Evolutionary conservation across 768 basidiomycete genomes (phyloP).

Genomic region (Amanita polypyramis): DNA sequence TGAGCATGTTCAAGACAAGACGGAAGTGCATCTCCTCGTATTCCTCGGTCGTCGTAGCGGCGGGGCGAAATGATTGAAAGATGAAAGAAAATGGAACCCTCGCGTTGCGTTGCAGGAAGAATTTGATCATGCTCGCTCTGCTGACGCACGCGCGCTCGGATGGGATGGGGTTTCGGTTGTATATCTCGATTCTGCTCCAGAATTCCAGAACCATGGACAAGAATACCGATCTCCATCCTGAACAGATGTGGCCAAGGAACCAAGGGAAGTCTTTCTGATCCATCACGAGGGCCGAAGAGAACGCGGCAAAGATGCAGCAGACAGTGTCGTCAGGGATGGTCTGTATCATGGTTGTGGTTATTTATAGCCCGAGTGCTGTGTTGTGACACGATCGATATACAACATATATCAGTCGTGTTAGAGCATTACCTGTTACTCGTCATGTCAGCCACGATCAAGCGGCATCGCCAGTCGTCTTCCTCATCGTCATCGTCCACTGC

Average conservation of each 20-base stretch:
- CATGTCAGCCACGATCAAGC: slow-evolving; percentile 18
- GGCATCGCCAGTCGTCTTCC: slow-evolving; percentile 26
- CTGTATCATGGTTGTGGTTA: not conserved
- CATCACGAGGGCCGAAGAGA: not conserved
- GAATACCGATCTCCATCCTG: not conserved
- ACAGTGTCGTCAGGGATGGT: not conserved
- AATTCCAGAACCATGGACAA: not conserved
- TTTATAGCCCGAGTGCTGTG: too few relatives aligned
- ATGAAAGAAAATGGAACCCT: not conserved
- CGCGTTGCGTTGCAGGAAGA: not conserved
- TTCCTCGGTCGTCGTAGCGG: too few relatives aligned
- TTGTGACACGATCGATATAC: too few relatives aligned
- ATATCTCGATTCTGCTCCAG: not conserved
- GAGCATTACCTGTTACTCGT: not conserved
- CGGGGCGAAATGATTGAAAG: too few relatives aligned
- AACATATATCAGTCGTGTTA: too few relatives aligned
- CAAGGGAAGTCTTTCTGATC: not conserved
- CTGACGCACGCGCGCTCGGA: not conserved
- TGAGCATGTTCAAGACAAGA: not conserved
- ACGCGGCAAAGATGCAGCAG: not conserved
- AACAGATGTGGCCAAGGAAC: not conserved
- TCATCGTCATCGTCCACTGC: slow-evolving; percentile 21
- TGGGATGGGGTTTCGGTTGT: too few relatives aligned
- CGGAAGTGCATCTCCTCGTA: not conserved
- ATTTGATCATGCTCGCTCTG: not conserved